Evolutionary conservation across 495 filamentous ascomycete species (phyloP).

Genomic region (Cercophora scortea): DNA sequence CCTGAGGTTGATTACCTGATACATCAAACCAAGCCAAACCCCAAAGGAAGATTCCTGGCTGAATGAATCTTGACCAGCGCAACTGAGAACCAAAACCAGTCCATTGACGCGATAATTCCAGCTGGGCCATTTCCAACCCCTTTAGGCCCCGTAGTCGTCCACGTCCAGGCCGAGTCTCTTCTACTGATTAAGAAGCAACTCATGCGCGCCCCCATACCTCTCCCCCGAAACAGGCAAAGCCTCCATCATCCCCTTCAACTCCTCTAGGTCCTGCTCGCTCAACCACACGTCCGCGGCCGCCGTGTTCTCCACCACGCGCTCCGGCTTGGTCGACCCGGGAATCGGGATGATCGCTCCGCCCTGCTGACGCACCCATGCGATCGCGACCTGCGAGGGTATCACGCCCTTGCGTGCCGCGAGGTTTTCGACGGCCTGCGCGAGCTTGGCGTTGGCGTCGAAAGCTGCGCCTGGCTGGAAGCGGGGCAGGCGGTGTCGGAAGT

Average conservation of each 20-base stretch:
- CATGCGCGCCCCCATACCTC: too few species aligned
- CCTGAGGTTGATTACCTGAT: too few species aligned
- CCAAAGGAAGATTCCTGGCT: too few species aligned
- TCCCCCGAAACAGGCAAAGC: too few species aligned
- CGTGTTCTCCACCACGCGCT: slow-evolving; percentile 52
- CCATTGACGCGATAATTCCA: too few species aligned
- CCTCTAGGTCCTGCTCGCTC: slow-evolving; percentile 38
- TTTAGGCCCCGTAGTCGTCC: too few species aligned
- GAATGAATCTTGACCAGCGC: too few species aligned
- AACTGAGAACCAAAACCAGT: too few species aligned
- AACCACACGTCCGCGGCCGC: slow-evolving; percentile 38
- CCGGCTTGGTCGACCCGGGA: slow-evolving; percentile 48
- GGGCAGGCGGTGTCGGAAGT: slow-evolving; percentile 37
- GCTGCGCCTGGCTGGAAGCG: slow-evolving; percentile 61
- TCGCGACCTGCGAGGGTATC: slow-evolving; percentile 52
- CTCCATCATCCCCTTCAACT: slow-evolving; percentile 27
- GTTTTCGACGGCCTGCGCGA: slow-evolving; percentile 56
- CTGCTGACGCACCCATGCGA: slow-evolving; percentile 47
- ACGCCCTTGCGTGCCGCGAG: slow-evolving; percentile 57
- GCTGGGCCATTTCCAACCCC: too few species aligned
- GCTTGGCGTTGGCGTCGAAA: slow-evolving; percentile 64
- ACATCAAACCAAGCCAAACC: too few species aligned
- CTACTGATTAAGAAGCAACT: too few species aligned
- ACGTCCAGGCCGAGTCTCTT: too few species aligned
- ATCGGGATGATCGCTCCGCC: slow-evolving; percentile 50